Percentiles rank a stretch among this genome's conserved stretches.
Conservation (phyloP, 495 filamentous ascomycete genomes). For the Neurospora sp. region DNA sequence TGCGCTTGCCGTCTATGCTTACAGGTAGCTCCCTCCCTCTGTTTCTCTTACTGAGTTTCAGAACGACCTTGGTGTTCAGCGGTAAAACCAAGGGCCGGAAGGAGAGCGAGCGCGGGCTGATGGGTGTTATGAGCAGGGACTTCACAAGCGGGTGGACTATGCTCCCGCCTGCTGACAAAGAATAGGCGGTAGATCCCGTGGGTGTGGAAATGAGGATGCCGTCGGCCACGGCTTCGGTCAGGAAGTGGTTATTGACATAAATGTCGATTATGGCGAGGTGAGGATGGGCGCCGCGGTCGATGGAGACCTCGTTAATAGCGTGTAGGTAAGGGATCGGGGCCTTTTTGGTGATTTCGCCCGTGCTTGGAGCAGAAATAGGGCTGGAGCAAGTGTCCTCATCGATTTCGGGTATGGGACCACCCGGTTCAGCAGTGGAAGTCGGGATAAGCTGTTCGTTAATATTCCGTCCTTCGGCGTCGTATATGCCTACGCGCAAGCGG, state of each 20-base stretch:
- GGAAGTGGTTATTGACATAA: constrained; percentile 68
- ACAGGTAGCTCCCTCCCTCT: constrained; percentile 77
- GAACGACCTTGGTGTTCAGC: constrained; percentile 71
- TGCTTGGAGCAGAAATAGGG: background rate
- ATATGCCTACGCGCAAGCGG: constrained; percentile 73
- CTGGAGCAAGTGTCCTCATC: background rate
- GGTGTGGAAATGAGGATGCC: constrained; percentile 91
- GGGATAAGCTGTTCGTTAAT: constrained; percentile 38
- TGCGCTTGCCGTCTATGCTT: constrained; percentile 74
- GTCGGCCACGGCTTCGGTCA: constrained; percentile 89
- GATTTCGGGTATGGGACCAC: constrained; percentile 17
- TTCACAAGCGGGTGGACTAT: constrained; percentile 91
- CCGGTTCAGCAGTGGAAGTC: constrained; percentile 32
- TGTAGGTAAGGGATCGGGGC: constrained; percentile 43
- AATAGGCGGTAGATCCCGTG: constrained; percentile 92
- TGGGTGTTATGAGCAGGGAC: constrained; percentile 80
- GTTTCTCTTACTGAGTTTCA: constrained; percentile 61
- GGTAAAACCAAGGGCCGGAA: constrained; percentile 89
- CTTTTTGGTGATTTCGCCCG: background rate
- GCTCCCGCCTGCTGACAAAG: constrained; percentile 79
- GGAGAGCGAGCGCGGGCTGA: constrained; percentile 83
- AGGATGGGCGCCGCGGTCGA: constrained; percentile 81
- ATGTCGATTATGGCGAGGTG: constrained; percentile 88
- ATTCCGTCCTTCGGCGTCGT: constrained; percentile 48
- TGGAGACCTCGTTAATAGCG: constrained; percentile 89